Evolutionary conservation across 345 rosid species (phyloP), one percentile per base, ranked within the genome.

Genomic region (Heritiera littoralis): DNA sequence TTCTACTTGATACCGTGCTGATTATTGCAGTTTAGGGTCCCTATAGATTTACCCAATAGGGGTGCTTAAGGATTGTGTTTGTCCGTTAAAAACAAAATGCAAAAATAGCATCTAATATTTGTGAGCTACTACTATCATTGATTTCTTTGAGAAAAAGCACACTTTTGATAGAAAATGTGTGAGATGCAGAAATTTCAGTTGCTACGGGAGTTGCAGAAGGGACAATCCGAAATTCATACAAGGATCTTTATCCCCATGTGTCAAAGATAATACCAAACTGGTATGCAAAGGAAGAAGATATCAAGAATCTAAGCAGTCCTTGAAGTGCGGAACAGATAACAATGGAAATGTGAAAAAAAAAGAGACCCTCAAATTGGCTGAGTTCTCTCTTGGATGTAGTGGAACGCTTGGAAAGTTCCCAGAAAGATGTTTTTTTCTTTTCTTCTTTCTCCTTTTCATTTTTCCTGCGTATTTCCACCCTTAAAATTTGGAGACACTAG

Each of bases 181-280:
- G 59, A 66, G 72, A 51, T 89, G 91, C 94, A 96, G 98, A 96
- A 74, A 96, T 96, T 75, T 92, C 98, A 8, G 46, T 81, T 10
- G 98, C 99, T 0, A 96, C 99, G 30, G 99, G 99, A 83, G 99
- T 96, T 63, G 99, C 99, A 0, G 99, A 96, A 85, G 99, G 98
- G 60, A 96, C 99, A 10, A 96, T 94, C 72, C 89, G 99, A 55
- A 94, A 96, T 81, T 96, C 99, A 3, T 96, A 90, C 91, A 96
- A 96, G 87, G 99, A 96, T 86, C 94, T 96, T 59, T 89, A 87
- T 76, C 98, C 99, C 28, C 98, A 96, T 58, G 83, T 96, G 35
- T 81, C 91, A 23, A 94, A 96, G 90, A 94, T 96, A 77, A 88
- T 93, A 82, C 99, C 99, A 32, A 82, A 83, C 76, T 92, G 98